Base-by-base conservation (phyloP, 345 rosid species). In the Noccaea caerulescens region DNA sequence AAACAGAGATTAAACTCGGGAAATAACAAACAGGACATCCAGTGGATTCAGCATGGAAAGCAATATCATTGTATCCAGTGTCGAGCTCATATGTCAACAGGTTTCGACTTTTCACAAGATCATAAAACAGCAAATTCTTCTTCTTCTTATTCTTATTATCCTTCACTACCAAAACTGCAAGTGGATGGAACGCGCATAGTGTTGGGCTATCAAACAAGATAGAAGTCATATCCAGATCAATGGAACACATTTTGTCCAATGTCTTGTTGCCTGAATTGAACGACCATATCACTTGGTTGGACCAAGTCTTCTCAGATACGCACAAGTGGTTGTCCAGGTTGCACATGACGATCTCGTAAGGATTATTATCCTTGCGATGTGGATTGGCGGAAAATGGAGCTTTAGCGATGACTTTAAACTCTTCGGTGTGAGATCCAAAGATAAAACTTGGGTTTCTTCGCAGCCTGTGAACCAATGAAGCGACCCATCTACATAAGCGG, bases 271-370 rank as follows among this genome's bases (percentile, higher is more conserved):
- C 14, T 10, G 68, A 46, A 47, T 18, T 3, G 5, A 63, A 18
- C 33, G 30, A 63, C 56, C 44, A 63, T 16, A 63, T 63, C 7
- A 63, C 16, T 47, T 46, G 68, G 16, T 63, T 38, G 33, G 66
- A 4, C 10, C 16, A 6, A 6, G 32, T 57, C 11, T 3, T 34
- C 25, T 7, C 23, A 4, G 42, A 33, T 3, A 55, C 60, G 34
- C 62, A 37, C 45, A 33, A 63, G 43, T 18, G 44, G 56, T 34
- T 33, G 7, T 63, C 32, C 14, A 63, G 33, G 56, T 33, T 47
- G 11, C 33, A 18, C 54, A 44, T n/a, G 27, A 13, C 61, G 12
- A 34, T 13, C 10, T 14, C 20, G 0, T 18, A 18, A 18, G 20
- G 20, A 1, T 18, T 18, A 18, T 18, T 18, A 18, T 18, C 20